Conservation (phyloP, 2,329 filamentous ascomycete species). For the Pseudogymnoascus sp. region DNA sequence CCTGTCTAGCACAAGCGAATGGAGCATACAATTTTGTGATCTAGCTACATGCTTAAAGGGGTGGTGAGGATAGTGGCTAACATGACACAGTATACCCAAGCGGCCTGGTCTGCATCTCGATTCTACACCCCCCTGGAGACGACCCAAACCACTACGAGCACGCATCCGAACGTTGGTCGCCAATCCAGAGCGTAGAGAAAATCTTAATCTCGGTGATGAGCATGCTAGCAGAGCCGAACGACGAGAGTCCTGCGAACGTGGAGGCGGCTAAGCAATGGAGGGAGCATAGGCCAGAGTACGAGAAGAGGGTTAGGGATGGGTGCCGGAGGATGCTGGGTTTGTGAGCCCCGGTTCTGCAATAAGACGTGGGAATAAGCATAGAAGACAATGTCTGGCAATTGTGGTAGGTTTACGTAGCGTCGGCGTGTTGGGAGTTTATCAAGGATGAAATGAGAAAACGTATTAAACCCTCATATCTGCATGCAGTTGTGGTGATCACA, state of each 20-base stretch:
- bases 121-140: constrained; percentile 90
- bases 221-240: constrained; percentile 95
- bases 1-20: not conserved
- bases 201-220: constrained; percentile 96
- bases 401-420: constrained; percentile 2
- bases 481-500: not conserved
- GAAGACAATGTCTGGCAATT: not conserved
- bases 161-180: constrained; percentile 90
- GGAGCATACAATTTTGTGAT: not conserved
- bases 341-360: constrained; percentile 29
- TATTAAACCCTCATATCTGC: not conserved
- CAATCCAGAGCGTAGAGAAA: constrained; percentile 96
- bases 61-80: not conserved
- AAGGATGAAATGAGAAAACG: not conserved
- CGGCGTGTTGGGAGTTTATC: not conserved
- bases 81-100: constrained; percentile 67
- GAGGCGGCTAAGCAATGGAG: constrained; percentile 96
- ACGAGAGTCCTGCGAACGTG: constrained; percentile 92
- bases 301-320: constrained; percentile 73
- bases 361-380: not conserved
- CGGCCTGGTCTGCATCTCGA: constrained; percentile 94
- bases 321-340: constrained; percentile 73
- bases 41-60: not conserved
- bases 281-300: constrained; percentile 73
- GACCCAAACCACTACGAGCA: constrained; percentile 98